Base-by-base conservation (phyloP, 2,329 filamentous ascomycete species). In the Zymoseptoria crescenta region DNA sequence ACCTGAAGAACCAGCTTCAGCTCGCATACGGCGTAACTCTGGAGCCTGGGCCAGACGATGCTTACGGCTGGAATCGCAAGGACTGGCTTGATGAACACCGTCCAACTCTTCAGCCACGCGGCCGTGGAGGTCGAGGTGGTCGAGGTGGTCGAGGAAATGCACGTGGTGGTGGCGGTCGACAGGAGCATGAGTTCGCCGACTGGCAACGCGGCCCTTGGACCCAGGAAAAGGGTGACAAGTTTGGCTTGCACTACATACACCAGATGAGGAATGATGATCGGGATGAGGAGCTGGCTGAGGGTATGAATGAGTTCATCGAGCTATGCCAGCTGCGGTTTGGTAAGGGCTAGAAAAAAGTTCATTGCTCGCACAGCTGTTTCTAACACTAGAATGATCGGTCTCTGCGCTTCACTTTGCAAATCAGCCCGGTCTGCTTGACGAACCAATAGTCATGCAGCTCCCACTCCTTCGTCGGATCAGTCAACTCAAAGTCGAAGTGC, bases 291-390 rank as follows among this genome's bases (percentile, higher is more conserved):
- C 69, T 72, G 57, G 69, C 72, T 28, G 74, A 76, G 35, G 76
- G 72, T 1, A 69, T 79, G 67, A 65, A 62, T 4, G 75, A 77
- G 52, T 79, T 79, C 64, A 72, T 74, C 19, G 72, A 76, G 58
- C 59, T 80, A 56, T 72, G 79, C 56, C 73, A 70, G 52, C 66
- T 79, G 62, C 75, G 74, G 35, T 72, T 78, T 60, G 69, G 67
- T 1, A 53, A 45, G 35, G 35, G 35, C 35, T 45, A 45, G 35
- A 16, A 45, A 6, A 45, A n/a, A 45, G 10, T 24, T 4, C 24
- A 24, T 24, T 24, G 24, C 16, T 45, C 35, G 13, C 35, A 45
- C n/a, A 45, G 13, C n/a, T 5, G 35, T 45, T 16, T 45, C 35
- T 24, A 6, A 45, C 16, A 16, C 35, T 45, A 45, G 35, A 13